Evolutionary conservation across 768 basidiomycete species (phyloP).

Genomic region (Neoboletus magnificus): DNA sequence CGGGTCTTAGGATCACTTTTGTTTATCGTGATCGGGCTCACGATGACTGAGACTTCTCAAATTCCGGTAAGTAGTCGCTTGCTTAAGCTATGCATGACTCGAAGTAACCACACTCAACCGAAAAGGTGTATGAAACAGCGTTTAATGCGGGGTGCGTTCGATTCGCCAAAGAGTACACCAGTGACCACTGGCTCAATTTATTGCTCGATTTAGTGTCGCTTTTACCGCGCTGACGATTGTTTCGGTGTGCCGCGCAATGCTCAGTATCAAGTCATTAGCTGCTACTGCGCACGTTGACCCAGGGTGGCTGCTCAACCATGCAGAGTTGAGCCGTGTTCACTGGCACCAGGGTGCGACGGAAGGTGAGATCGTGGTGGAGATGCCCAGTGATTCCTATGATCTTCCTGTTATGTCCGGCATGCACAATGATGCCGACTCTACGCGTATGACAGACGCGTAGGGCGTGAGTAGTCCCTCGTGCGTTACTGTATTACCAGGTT

Average conservation of each 20-base stretch:
- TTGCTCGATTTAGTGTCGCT: background rate
- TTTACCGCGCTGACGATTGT: constrained; percentile 16
- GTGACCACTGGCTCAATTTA: background rate
- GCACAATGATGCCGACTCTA: background rate
- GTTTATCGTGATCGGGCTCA: constrained; percentile 12
- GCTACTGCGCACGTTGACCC: constrained; percentile 39
- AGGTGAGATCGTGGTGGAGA: constrained; percentile 34
- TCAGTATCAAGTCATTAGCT: constrained; percentile 43
- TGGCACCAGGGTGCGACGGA: constrained; percentile 36
- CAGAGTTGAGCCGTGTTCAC: constrained; percentile 42
- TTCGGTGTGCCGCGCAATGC: constrained; percentile 38
- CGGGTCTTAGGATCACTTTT: constrained; percentile 12
- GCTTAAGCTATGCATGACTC: background rate
- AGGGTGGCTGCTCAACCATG: constrained; percentile 43
- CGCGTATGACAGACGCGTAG: background rate
- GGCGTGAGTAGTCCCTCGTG: background rate
- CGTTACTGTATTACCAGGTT: background rate
- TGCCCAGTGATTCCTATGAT: background rate
- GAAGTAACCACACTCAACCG: background rate
- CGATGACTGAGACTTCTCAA: background rate
- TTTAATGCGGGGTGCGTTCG: constrained; percentile 8
- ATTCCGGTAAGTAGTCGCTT: constrained; percentile 6
- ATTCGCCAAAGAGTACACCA: background rate
- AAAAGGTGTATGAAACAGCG: constrained; percentile 11
- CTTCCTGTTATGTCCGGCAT: background rate